Conservation (phyloP, 1,139 yeast genomes). For the Saccharomycopsis crataegensis region DNA sequence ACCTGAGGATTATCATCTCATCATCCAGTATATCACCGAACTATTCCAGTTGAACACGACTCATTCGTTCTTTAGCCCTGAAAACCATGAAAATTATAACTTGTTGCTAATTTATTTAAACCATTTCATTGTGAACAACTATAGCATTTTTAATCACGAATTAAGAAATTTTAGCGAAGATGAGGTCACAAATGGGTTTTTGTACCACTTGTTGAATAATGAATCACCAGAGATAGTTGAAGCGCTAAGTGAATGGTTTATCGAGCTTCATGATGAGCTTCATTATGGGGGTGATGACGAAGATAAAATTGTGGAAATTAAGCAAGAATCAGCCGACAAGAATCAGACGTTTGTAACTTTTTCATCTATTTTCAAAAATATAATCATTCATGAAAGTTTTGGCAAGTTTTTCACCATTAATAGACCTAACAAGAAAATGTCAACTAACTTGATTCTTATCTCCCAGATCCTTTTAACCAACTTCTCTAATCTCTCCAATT, state of each 20-base stretch:
- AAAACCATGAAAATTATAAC: neutral
- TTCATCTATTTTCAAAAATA: slow-evolving; percentile 10
- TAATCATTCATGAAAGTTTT: slow-evolving; percentile 18
- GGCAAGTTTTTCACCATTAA: slow-evolving; percentile 9
- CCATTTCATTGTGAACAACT: slow-evolving; percentile 12
- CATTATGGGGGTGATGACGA: neutral
- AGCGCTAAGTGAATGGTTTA: neutral
- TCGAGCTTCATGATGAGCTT: neutral
- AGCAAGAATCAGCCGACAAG: neutral
- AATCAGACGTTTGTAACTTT: slow-evolving; percentile 4
- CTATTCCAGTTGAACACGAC: neutral
- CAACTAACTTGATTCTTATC: neutral
- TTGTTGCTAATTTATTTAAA: slow-evolving; percentile 15
- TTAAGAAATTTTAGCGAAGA: neutral
- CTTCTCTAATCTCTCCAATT: slow-evolving; percentile 25
- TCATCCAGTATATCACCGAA: neutral
- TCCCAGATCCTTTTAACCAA: slow-evolving; percentile 11
- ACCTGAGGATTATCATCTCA: neutral
- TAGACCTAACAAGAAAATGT: neutral
- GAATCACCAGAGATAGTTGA: neutral
- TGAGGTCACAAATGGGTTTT: slow-evolving; percentile 7
- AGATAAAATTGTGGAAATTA: neutral
- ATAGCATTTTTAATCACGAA: slow-evolving; percentile 3
- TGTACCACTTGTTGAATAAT: slow-evolving; percentile 7
- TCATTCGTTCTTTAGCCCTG: neutral